Conservation (phyloP, 805 yeast genomes). For the Kuraishia capsulata region DNA sequence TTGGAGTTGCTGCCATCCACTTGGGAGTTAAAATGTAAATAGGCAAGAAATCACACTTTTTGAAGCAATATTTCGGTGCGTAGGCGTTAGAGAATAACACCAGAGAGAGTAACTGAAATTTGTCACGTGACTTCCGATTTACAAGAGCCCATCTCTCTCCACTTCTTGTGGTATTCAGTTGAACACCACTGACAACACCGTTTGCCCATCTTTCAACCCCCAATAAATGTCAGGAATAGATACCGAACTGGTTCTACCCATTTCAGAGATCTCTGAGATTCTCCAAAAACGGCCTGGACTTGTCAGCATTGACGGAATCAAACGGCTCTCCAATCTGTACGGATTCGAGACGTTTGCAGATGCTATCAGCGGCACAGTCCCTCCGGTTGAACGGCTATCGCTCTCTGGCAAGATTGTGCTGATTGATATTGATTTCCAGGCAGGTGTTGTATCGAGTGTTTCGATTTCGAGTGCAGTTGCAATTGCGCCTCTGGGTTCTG, state of each 20-base stretch:
- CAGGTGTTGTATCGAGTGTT: constrained; percentile 15
- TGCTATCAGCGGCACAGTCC: constrained; percentile 2
- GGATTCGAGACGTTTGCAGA: constrained; percentile 27
- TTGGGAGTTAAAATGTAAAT: constrained; percentile 77
- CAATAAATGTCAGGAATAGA: constrained; percentile 23
- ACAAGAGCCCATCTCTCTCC: too few species aligned
- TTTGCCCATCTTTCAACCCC: too few species aligned
- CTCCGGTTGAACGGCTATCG: constrained; percentile 17
- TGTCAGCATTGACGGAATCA: constrained; percentile 22
- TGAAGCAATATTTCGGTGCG: too few species aligned
- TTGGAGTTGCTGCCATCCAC: constrained; percentile 94
- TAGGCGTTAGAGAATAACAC: neutral
- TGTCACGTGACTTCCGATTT: constrained; percentile 29
- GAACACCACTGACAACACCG: too few species aligned
- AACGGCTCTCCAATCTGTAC: constrained; percentile 23
- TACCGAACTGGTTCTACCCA: constrained; percentile 21
- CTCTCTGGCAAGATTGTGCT: constrained; percentile 25
- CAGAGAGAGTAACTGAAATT: constrained; percentile 3
- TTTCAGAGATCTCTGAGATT: constrained; percentile 22
- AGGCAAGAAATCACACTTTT: too few species aligned
- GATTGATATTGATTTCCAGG: constrained; percentile 26
- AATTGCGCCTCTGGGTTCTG: constrained; percentile 12
- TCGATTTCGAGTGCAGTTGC: constrained; percentile 21
- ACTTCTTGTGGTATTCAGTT: too few species aligned
- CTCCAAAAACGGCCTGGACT: constrained; percentile 25